Evolutionary conservation across 208 protist species (phyloP).

Genomic region (Crithidia bombi): DNA sequence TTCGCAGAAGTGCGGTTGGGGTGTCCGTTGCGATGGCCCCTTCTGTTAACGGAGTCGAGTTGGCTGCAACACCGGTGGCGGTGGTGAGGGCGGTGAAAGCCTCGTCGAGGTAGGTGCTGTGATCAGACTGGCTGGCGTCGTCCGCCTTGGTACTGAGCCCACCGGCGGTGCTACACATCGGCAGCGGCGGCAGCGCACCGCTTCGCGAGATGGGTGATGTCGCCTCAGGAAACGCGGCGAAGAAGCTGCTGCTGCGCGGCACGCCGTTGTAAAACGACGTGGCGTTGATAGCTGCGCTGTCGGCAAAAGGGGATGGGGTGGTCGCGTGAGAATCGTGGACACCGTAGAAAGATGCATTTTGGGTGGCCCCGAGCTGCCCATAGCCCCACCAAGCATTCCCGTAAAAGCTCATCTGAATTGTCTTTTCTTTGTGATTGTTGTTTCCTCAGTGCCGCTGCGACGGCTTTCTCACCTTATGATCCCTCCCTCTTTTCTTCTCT

Average conservation of each 20-base stretch:
- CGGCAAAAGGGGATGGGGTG: neutral
- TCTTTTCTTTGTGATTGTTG: conserved; percentile 1
- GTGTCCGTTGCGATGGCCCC: neutral
- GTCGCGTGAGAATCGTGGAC: neutral
- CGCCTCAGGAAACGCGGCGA: neutral
- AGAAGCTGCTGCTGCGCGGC: conserved; percentile 1
- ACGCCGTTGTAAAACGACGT: conserved; percentile 1
- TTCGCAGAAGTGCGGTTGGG: conserved; percentile 10
- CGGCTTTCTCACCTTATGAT: too few species aligned
- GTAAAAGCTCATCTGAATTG: conserved; percentile 25
- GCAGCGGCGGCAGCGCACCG: neutral
- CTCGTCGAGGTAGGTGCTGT: neutral
- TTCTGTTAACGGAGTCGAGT: neutral
- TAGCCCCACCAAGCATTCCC: conserved; percentile 2
- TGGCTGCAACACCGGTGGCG: neutral
- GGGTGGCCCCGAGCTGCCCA: conserved; percentile 3
- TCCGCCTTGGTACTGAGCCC: neutral
- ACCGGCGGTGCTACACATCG: neutral
- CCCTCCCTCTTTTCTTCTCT: neutral
- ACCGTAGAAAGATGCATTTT: conserved; percentile 22
- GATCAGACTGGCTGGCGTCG: neutral
- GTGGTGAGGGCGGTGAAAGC: neutral
- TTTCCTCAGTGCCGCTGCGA: too few species aligned
- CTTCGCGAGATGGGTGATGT: too few species aligned
- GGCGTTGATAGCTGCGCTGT: neutral